A percentile compares a stretch with the other conserved stretches of the same genome.
phyloP scores from a whole-genome alignment of 1,284 basidiomycete genomes.

The Melampsora abietis-canadensis region DNA sequence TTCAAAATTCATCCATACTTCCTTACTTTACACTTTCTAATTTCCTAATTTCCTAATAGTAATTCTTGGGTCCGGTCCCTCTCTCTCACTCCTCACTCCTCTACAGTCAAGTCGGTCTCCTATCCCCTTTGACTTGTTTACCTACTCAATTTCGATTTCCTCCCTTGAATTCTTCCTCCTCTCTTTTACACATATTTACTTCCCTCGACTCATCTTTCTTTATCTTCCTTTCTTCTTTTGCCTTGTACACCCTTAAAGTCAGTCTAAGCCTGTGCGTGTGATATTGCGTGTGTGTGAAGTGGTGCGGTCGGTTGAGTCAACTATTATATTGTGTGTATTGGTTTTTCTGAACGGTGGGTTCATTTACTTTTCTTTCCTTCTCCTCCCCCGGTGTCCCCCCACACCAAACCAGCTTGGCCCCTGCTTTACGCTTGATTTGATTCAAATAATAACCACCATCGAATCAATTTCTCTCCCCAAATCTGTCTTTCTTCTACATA shows the following conservation, averaged over 20 bases:
- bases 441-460: too few relatives aligned
- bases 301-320: not conserved
- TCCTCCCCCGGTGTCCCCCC: not conserved
- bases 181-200: not conserved
- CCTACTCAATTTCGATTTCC: too few relatives aligned
- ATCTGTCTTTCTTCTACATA: too few relatives aligned
- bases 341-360: not conserved
- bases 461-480: too few relatives aligned
- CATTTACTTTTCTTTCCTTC: not conserved
- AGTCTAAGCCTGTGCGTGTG: not conserved
- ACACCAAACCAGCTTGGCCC: too few relatives aligned
- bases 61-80: too few relatives aligned
- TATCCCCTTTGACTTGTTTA: not conserved
- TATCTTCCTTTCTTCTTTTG: not conserved
- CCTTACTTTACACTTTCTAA: too few relatives aligned
- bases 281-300: not conserved
- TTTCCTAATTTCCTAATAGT: too few relatives aligned
- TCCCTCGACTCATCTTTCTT: constrained; percentile 2
- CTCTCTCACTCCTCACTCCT: not conserved
- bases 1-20: too few relatives aligned
- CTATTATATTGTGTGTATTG: constrained; percentile 3
- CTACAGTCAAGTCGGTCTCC: not conserved
- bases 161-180: not conserved
- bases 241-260: not conserved
- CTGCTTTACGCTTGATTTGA: too few relatives aligned